A percentile compares a stretch with the other conserved stretches of the same genome.
Evolutionary conservation across 106 monocot species (phyloP).

Genomic region (Hemerocallis citrina): DNA sequence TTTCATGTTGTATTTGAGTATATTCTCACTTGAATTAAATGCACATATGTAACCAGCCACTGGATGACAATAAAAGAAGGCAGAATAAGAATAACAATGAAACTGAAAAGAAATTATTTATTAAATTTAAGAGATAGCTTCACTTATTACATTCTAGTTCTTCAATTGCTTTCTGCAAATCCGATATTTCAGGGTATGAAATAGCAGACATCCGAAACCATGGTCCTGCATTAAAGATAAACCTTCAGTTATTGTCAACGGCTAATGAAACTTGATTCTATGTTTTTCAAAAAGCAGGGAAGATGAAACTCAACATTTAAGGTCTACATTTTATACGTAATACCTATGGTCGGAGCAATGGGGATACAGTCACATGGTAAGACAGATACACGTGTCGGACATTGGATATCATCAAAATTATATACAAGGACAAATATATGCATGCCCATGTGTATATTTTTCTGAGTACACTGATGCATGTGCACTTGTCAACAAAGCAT

Average conservation of each 20-base stretch:
- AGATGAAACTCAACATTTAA: too few species aligned
- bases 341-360: too few species aligned
- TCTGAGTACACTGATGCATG: too few species aligned
- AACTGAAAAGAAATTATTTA: neutral
- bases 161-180: constrained; percentile 48
- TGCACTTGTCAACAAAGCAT: too few species aligned
- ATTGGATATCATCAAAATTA: too few species aligned
- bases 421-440: too few species aligned
- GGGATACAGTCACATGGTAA: too few species aligned
- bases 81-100: neutral
- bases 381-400: too few species aligned
- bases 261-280: neutral
- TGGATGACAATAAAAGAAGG: neutral
- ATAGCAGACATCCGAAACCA: constrained; percentile 83
- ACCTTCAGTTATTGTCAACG: neutral
- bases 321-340: too few species aligned
- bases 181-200: constrained; percentile 59
- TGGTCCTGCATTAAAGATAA: constrained; percentile 43
- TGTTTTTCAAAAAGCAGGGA: neutral
- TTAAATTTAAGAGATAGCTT: neutral
- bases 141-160: constrained; percentile 58
- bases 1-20: constrained; percentile 32
- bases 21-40: constrained; percentile 19
- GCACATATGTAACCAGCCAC: constrained; percentile 58
- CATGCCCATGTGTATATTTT: too few species aligned